A percentile compares a stretch with the other conserved stretches of the same genome.
Evolutionary conservation across 2,329 filamentous ascomycete species (phyloP).

Genomic region (Alternaria sp.): DNA sequence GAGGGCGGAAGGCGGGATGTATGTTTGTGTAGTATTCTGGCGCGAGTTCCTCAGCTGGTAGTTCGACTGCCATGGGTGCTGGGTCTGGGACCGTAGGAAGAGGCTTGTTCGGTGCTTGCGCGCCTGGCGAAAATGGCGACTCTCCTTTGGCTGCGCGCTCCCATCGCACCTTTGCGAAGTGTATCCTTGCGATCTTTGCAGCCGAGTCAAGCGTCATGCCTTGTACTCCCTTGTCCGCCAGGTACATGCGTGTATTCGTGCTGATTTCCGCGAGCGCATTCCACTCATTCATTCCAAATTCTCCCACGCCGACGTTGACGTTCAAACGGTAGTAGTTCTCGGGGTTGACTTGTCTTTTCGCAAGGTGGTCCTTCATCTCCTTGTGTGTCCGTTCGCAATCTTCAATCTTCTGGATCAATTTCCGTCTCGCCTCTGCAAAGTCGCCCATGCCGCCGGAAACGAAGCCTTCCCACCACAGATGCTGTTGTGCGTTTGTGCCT

Average conservation of each 20-base stretch:
- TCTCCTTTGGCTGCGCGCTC: slow-evolving; percentile 55
- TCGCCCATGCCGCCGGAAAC: slow-evolving; percentile 73
- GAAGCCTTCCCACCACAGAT: slow-evolving; percentile 94
- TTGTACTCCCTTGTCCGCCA: slow-evolving; percentile 75
- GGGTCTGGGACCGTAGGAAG: slow-evolving; percentile 48
- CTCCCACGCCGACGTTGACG: slow-evolving; percentile 92
- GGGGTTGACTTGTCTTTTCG: slow-evolving; percentile 77
- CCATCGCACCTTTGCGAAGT: slow-evolving; percentile 74
- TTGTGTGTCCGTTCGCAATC: slow-evolving; percentile 91
- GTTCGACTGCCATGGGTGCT: slow-evolving; percentile 61
- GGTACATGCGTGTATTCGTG: slow-evolving; percentile 85
- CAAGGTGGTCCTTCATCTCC: slow-evolving; percentile 81
- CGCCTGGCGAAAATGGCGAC: slow-evolving; percentile 28
- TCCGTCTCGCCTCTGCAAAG: slow-evolving; percentile 86
- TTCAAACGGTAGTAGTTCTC: slow-evolving; percentile 98
- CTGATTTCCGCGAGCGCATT: slow-evolving; percentile 91
- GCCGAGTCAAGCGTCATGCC: slow-evolving; percentile 78
- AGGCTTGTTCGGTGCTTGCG: slow-evolving; percentile 42
- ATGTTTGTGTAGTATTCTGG: slow-evolving; percentile 42
- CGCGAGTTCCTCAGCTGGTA: slow-evolving; percentile 63
- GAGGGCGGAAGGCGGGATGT: slow-evolving; percentile 40
- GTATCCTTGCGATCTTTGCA: slow-evolving; percentile 81
- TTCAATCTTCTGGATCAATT: slow-evolving; percentile 90
- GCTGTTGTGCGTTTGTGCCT: slow-evolving; percentile 70
- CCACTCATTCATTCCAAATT: slow-evolving; percentile 99